Evolutionary conservation across 495 filamentous ascomycete species (phyloP).

Genomic region (Aspergillus mulundensis): DNA sequence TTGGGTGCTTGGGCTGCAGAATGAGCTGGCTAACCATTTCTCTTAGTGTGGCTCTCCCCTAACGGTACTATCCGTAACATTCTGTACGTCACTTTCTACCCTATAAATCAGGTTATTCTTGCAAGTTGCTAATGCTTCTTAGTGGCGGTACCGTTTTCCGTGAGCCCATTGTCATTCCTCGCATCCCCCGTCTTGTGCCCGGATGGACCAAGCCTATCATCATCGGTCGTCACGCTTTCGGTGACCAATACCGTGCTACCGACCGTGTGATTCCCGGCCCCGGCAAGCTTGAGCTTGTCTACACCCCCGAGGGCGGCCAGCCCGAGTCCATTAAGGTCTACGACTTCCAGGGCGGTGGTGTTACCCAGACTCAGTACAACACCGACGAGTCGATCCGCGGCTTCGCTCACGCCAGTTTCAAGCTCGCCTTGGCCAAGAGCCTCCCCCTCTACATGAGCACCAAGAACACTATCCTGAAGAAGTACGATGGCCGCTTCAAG

Average conservation of each 20-base stretch:
- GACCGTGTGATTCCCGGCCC: conserved; percentile 76
- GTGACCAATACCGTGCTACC: conserved; percentile 96
- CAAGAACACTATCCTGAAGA: conserved; percentile 99
- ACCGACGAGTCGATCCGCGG: conserved; percentile 90
- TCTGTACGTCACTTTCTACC: conserved; percentile 45
- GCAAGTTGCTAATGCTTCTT: conserved; percentile 9
- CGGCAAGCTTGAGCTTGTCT: conserved; percentile 90
- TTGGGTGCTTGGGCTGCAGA: background rate
- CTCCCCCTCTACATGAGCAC: conserved; percentile 97
- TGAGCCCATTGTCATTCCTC: conserved; percentile 93
- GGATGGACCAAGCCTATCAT: conserved; percentile 99
- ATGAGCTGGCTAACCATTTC: conserved; percentile 16
- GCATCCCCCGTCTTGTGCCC: conserved; percentile 85
- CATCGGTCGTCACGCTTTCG: conserved; percentile 97
- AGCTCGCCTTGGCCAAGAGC: conserved; percentile 80
- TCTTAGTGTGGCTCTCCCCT: conserved; percentile 90
- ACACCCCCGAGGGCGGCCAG: conserved; percentile 77
- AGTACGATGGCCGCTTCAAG: conserved; percentile 97
- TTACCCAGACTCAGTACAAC: conserved; percentile 95
- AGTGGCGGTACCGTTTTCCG: conserved; percentile 94
- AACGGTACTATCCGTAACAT: conserved; percentile 97
- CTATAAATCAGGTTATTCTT: background rate
- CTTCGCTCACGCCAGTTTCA: conserved; percentile 94
- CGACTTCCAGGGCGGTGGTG: conserved; percentile 82
- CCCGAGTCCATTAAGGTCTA: conserved; percentile 85